Percentiles rank a stretch among this genome's conserved stretches.
phyloP scores from a whole-genome alignment of 805 yeast genomes.

The Ogataea dorogensis region DNA sequence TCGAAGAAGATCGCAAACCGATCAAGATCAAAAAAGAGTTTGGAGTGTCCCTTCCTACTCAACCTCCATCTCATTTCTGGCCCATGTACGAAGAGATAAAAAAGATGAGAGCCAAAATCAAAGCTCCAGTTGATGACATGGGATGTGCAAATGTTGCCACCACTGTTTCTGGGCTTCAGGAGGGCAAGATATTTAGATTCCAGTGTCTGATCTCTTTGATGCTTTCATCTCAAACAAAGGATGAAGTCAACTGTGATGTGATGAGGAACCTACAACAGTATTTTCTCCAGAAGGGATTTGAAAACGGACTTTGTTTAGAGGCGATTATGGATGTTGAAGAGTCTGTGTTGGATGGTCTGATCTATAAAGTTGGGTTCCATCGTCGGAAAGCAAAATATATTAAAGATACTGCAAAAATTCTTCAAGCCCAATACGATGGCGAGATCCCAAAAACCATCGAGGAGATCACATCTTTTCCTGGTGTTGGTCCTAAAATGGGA shows the following conservation, averaged over 20 bases:
- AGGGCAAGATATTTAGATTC: slow-evolving; percentile 52
- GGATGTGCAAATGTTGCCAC: slow-evolving; percentile 72
- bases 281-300: slow-evolving; percentile 38
- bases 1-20: neutral
- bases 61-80: slow-evolving; percentile 42
- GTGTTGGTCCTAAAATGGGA: slow-evolving; percentile 97
- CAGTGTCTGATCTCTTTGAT: slow-evolving; percentile 78
- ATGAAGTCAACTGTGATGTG: slow-evolving; percentile 76
- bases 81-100: slow-evolving; percentile 59
- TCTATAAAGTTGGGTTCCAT: slow-evolving; percentile 86
- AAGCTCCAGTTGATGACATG: slow-evolving; percentile 86
- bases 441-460: slow-evolving; percentile 74
- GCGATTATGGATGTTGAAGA: slow-evolving; percentile 52
- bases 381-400: slow-evolving; percentile 72
- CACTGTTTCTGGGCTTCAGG: slow-evolving; percentile 36
- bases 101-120: slow-evolving; percentile 59
- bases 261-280: slow-evolving; percentile 57
- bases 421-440: slow-evolving; percentile 49
- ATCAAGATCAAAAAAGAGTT: neutral
- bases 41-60: slow-evolving; percentile 11
- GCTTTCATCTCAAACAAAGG: slow-evolving; percentile 91
- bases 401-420: slow-evolving; percentile 54
- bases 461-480: slow-evolving; percentile 71
- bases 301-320: slow-evolving; percentile 57
- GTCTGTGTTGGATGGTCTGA: slow-evolving; percentile 57